These are phyloP conservation scores for Talaromyces borbonicus DNA, from an alignment of 495 filamentous ascomycete species.

Conservation along the genomic window DNA sequence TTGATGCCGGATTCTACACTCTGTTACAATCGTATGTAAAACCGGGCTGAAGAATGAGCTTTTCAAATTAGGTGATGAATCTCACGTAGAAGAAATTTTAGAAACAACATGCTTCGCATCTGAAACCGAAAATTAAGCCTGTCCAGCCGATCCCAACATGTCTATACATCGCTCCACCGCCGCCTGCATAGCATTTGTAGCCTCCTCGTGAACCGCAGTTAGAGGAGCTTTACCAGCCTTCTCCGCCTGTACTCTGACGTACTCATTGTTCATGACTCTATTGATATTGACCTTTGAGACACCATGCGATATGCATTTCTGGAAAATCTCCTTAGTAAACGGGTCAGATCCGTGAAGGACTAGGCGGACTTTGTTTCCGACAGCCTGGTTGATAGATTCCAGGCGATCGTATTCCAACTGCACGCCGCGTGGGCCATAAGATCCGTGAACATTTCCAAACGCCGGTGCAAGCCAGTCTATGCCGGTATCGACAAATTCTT, in stretches of 20 bases:
- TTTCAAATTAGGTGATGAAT: no score
- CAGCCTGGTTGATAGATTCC: constrained; percentile 48
- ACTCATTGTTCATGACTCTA: constrained; percentile 68
- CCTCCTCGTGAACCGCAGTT: constrained; percentile 62
- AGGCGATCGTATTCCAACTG: constrained; percentile 65
- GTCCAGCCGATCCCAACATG: constrained; percentile 56
- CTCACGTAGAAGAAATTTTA: no score
- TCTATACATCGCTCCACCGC: constrained; percentile 68
- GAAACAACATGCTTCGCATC: background rate
- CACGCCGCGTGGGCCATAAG: constrained; percentile 67
- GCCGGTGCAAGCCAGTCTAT: constrained; percentile 79
- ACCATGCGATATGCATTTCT: constrained; percentile 57
- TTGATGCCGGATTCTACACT: no score
- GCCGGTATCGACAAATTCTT: constrained; percentile 67
- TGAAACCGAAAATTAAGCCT: constrained; percentile 21
- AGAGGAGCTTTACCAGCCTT: constrained; percentile 55
- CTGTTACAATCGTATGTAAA: no score
- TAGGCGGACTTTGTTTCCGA: constrained; percentile 52
- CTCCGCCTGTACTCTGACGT: constrained; percentile 53
- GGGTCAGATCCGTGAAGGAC: constrained; percentile 75
- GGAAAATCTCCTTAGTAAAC: constrained; percentile 59
- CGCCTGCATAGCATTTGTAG: constrained; percentile 63
- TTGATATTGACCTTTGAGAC: constrained; percentile 79
- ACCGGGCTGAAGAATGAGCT: no score
- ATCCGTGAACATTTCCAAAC: constrained; percentile 80